phyloP scores from a whole-genome alignment of 495 filamentous ascomycete species.

The Lepidopterella palustris region DNA sequence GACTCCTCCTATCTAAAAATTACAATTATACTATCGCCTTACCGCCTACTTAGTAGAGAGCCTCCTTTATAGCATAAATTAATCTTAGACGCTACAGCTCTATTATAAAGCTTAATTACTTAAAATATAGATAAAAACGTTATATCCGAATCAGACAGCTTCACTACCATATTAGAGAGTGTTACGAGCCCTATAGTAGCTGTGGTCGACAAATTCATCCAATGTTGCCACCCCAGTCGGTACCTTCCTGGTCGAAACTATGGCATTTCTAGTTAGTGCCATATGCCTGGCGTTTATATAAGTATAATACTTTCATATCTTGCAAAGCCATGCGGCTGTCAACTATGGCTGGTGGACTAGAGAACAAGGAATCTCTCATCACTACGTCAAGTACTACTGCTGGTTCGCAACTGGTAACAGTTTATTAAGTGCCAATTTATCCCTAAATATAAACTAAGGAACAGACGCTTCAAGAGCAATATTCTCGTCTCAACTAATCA shows the following conservation, averaged over 20 bases:
- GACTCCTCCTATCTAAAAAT: neutral
- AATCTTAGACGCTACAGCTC: neutral
- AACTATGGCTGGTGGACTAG: too few species aligned
- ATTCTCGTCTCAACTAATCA: too few species aligned
- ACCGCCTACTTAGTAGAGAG: neutral
- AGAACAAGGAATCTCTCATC: too few species aligned
- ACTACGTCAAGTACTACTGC: too few species aligned
- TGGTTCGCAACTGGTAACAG: too few species aligned
- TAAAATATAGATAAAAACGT: neutral
- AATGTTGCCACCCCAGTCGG: neutral
- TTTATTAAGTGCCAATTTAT: too few species aligned
- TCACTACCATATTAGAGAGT: neutral
- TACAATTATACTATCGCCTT: neutral
- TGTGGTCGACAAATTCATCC: neutral
- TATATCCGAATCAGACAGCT: neutral
- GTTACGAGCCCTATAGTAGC: neutral
- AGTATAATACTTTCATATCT: neutral
- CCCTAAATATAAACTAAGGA: too few species aligned
- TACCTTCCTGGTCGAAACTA: neutral
- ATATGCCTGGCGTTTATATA: neutral
- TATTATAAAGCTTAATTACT: neutral
- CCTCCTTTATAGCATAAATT: neutral
- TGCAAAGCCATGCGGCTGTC: too few species aligned
- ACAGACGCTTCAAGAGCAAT: too few species aligned
- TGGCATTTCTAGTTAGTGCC: neutral